Conservation (phyloP, 768 basidiomycete species). For the Podaxis rugospora region DNA sequence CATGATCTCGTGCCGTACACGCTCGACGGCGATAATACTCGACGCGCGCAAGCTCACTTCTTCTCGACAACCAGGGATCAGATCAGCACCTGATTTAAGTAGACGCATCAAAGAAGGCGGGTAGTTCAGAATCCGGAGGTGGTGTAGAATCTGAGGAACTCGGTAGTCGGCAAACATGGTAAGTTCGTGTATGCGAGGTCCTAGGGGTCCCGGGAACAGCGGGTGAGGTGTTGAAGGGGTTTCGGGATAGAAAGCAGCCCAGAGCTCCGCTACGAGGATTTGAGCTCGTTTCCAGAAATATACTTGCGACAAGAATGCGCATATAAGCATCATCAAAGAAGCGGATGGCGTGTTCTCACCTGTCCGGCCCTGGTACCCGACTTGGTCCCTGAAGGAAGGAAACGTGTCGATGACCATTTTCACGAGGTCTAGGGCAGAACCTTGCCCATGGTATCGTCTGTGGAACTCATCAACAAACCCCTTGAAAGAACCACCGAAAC, state of each 20-base stretch:
- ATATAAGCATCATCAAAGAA: background rate
- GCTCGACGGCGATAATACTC: conserved; percentile 78
- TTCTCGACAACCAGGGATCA: conserved; percentile 57
- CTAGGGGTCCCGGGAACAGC: conserved; percentile 57
- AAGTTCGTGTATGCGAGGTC: conserved; percentile 61
- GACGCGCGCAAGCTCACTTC: conserved; percentile 79
- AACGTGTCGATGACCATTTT: conserved; percentile 66
- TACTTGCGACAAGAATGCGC: conserved; percentile 35
- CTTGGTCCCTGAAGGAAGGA: conserved; percentile 74
- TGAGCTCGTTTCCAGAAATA: conserved; percentile 89
- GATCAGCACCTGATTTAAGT: conserved; percentile 37
- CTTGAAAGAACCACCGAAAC: conserved; percentile 67
- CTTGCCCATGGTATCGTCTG: conserved; percentile 41
- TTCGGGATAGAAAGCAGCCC: conserved; percentile 85
- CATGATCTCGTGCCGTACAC: conserved; percentile 57
- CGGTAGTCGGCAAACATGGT: conserved; percentile 97
- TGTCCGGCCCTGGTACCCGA: conserved; percentile 49
- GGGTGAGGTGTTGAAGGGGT: conserved; percentile 50
- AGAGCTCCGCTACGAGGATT: conserved; percentile 86
- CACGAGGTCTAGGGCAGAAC: conserved; percentile 71
- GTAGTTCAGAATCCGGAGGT: conserved; percentile 72
- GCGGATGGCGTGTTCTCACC: conserved; percentile 31
- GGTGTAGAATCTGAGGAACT: conserved; percentile 87
- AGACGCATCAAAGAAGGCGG: conserved; percentile 51
- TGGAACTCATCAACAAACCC: conserved; percentile 64